A percentile compares a stretch with the other conserved stretches of the same genome.
These are phyloP conservation scores for Musa troglodytarum DNA, from an alignment of 176 grass and related monocot species.

Conservation along the genomic window DNA sequence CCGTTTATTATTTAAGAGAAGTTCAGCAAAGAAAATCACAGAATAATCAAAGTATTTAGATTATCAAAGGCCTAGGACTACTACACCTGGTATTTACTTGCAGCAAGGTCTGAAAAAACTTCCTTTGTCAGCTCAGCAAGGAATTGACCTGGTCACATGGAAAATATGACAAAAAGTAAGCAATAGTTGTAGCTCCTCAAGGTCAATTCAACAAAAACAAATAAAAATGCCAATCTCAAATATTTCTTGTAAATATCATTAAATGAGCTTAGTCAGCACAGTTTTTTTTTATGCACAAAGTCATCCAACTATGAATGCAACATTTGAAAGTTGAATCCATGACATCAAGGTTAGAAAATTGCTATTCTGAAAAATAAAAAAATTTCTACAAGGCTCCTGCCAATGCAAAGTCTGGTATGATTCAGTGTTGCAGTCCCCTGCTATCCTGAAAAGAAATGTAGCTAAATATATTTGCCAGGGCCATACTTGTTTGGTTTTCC, in stretches of 20 bases:
- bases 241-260: not conserved
- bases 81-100: conserved; percentile 91
- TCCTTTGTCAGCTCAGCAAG: conserved; percentile 86
- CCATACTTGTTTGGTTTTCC: too few relatives aligned
- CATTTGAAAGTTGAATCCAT: too few relatives aligned
- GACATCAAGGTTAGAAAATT: too few relatives aligned
- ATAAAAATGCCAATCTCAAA: not conserved
- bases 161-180: not conserved
- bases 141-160: conserved; percentile 45
- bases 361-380: too few relatives aligned
- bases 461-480: too few relatives aligned
- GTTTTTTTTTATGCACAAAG: too few relatives aligned
- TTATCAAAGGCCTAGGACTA: not conserved
- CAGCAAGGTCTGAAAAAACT: conserved; percentile 82
- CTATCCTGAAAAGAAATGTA: too few relatives aligned
- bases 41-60: not conserved
- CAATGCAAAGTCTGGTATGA: too few relatives aligned
- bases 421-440: too few relatives aligned
- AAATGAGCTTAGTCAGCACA: not conserved
- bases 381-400: too few relatives aligned
- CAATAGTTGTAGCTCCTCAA: not conserved
- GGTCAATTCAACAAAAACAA: not conserved
- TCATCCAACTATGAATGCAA: too few relatives aligned
- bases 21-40: not conserved
- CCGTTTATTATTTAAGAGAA: not conserved